Evolutionary conservation across 768 basidiomycete genomes (phyloP).

Genomic region (Russula brevipes): DNA sequence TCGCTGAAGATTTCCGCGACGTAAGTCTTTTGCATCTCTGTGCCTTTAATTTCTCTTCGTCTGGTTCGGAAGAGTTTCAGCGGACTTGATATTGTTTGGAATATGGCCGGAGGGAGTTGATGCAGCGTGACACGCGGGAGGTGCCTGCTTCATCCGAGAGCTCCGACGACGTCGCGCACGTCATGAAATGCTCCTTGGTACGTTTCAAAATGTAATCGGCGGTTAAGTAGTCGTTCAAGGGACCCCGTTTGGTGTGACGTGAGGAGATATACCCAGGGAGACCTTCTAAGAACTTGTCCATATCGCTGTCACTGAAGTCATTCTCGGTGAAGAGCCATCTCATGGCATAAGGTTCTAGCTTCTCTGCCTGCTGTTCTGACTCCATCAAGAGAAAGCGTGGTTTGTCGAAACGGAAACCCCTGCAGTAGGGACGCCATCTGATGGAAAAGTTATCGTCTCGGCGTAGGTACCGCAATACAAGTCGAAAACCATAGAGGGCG

Average conservation of each 20-base stretch:
- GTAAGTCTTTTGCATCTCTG: neutral
- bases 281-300: conserved; percentile 16
- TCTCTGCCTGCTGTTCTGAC: neutral
- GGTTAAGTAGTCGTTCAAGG: neutral
- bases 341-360: conserved; percentile 13
- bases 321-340: conserved; percentile 8
- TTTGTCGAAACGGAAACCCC: conserved; percentile 3
- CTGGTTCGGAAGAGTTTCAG: neutral
- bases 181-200: conserved; percentile 11
- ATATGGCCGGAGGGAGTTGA: conserved; percentile 12
- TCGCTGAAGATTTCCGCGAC: neutral
- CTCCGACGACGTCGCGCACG: conserved; percentile 5
- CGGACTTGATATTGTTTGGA: neutral
- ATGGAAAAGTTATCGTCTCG: too few species aligned
- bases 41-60: neutral
- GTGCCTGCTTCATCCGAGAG: conserved; percentile 4
- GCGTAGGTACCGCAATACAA: too few species aligned
- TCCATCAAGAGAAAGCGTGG: neutral
- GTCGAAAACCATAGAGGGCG: neutral
- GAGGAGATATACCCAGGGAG: conserved; percentile 16
- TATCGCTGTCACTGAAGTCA: conserved; percentile 11
- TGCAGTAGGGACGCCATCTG: neutral
- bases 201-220: neutral
- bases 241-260: neutral
- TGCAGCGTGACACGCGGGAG: neutral